Percentiles rank a stretch among this genome's conserved stretches.
phyloP scores from a whole-genome alignment of 192 early-diverging fungal genomes.

The Geranomyces variabilis region DNA sequence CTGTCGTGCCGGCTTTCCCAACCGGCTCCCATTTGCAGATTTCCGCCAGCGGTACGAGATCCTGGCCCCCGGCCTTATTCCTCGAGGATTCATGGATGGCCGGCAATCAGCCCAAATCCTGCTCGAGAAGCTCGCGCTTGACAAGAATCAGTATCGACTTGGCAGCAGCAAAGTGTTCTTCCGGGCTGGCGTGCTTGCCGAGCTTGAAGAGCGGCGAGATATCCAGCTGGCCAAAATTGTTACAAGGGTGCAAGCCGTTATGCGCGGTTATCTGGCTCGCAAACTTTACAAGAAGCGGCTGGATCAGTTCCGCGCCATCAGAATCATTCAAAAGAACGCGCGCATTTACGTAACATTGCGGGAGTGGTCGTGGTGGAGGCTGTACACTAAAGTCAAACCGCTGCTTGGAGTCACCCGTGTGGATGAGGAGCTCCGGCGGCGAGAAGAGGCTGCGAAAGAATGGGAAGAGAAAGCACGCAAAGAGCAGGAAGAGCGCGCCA shows the following conservation, averaged over 20 bases:
- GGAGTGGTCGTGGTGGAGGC: constrained; percentile 96
- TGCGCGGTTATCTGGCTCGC: constrained; percentile 83
- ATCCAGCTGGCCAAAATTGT: constrained; percentile 81
- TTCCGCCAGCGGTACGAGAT: constrained; percentile 95
- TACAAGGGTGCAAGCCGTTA: constrained; percentile 81
- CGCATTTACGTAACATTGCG: constrained; percentile 85
- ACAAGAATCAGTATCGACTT: constrained; percentile 80
- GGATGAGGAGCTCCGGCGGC: constrained; percentile 78
- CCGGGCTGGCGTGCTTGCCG: constrained; percentile 89
- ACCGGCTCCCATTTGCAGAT: constrained; percentile 88
- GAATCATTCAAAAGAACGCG: constrained; percentile 92
- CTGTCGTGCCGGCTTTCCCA: constrained; percentile 93
- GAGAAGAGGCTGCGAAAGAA: constrained; percentile 72
- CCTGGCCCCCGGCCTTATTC: constrained; percentile 76
- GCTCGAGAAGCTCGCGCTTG: constrained; percentile 75
- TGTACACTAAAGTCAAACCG: constrained; percentile 91
- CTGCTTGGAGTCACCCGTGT: constrained; percentile 78
- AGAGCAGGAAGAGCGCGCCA: constrained; percentile 62
- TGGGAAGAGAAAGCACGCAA: constrained; percentile 67
- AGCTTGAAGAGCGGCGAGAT: constrained; percentile 92
- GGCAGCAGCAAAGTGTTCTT: constrained; percentile 97
- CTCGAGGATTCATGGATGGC: constrained; percentile 87
- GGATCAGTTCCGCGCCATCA: constrained; percentile 85
- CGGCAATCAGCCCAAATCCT: constrained; percentile 80
- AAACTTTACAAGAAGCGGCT: constrained; percentile 65